These are phyloP conservation scores for Fraxinus angustifolia DNA, from an alignment of 305 asterid species.

Conservation along the genomic window DNA sequence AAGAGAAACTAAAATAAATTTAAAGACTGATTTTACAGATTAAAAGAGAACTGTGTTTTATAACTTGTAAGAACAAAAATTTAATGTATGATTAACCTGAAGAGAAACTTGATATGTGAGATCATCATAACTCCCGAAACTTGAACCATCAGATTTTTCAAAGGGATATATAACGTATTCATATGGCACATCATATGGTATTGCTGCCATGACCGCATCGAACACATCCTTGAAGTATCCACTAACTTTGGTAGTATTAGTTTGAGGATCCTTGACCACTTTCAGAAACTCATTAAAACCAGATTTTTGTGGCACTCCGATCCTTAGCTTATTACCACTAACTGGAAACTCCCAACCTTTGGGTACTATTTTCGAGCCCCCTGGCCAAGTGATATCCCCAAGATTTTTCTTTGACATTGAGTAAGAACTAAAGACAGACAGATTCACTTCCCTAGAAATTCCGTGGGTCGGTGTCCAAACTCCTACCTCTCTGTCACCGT, in stretches of 20 bases:
- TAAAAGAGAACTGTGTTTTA: not conserved
- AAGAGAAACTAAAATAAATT: not conserved
- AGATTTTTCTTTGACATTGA: constrained; percentile 6
- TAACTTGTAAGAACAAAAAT: not conserved
- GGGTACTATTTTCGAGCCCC: constrained; percentile 32
- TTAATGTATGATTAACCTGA: not conserved
- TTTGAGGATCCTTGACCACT: constrained; percentile 18
- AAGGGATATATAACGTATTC: constrained; percentile 5
- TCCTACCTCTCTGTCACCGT: constrained; percentile 28
- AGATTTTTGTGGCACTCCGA: constrained; percentile 35
- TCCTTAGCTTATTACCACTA: constrained; percentile 31
- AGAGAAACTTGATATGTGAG: constrained; percentile 10
- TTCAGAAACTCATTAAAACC: constrained; percentile 35
- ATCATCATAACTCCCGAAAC: constrained; percentile 10
- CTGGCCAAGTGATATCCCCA: constrained; percentile 47
- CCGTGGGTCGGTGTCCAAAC: constrained; percentile 32
- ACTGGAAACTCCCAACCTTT: constrained; percentile 42
- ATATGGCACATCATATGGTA: constrained; percentile 13
- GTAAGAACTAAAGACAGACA: not conserved
- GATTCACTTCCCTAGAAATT: constrained; percentile 13
- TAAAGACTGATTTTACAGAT: not conserved
- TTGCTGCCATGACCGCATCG: not conserved
- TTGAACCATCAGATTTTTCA: not conserved
- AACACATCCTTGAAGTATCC: constrained; percentile 27
- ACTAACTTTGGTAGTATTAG: constrained; percentile 20